A percentile compares a stretch with the other conserved stretches of the same genome.
Conservation (phyloP, 2,329 filamentous ascomycete genomes). For the Colletotrichum plurivorum region DNA sequence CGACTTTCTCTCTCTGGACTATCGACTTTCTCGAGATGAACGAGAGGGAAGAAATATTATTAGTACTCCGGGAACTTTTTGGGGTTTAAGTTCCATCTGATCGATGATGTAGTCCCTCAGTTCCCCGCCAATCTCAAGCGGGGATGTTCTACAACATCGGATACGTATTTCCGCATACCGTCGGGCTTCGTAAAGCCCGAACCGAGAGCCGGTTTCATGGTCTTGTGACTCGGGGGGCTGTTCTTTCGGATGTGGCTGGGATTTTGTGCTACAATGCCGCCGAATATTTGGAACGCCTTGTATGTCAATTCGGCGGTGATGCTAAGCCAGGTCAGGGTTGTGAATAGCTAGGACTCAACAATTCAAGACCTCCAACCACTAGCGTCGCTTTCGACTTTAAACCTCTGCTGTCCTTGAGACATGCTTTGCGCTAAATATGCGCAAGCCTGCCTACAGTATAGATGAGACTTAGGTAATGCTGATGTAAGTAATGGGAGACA, state of each 20-base stretch:
- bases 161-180: constrained; percentile 12
- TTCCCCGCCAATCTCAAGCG: constrained; percentile 16
- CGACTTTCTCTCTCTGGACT: neutral
- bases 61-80: neutral
- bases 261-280: too few species aligned
- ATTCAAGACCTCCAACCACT: too few species aligned
- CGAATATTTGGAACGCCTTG: too few species aligned
- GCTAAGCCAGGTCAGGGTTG: too few species aligned
- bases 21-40: neutral
- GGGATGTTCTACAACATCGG: constrained; percentile 7
- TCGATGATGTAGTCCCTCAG: constrained; percentile 25
- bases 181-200: neutral
- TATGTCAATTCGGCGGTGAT: too few species aligned
- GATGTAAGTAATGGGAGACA: too few species aligned
- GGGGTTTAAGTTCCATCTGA: neutral
- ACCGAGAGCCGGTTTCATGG: neutral
- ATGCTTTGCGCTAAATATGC: neutral
- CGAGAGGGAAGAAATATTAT: neutral
- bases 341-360: too few species aligned
- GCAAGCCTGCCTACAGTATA: too few species aligned
- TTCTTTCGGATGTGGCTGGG: too few species aligned
- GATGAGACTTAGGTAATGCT: too few species aligned
- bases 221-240: neutral
- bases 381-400: neutral
- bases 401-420: neutral